phyloP scores from a whole-genome alignment of 2,329 filamentous ascomycete genomes.

The Fusarium sp. region DNA sequence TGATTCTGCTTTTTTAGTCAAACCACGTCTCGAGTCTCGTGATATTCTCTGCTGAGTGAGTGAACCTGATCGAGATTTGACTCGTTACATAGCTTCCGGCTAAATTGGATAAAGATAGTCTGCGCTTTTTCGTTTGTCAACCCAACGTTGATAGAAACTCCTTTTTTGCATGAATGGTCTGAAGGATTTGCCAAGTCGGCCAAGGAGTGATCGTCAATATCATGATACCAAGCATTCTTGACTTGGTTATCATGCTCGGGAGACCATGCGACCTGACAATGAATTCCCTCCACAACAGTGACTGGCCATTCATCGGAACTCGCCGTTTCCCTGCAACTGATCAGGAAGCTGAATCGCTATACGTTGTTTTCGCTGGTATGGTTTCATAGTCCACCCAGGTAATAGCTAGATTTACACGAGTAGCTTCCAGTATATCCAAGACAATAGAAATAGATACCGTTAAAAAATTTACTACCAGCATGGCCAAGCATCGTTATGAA shows the following conservation, averaged over 20 bases:
- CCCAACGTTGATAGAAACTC: not conserved
- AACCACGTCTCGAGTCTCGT: slow-evolving; percentile 2
- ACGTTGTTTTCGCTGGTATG: too few relatives aligned
- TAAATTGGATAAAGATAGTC: not conserved
- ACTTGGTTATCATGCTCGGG: not conserved
- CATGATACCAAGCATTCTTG: not conserved
- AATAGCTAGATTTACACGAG: too few relatives aligned
- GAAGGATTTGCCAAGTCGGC: not conserved
- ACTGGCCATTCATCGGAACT: not conserved
- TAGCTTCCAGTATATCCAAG: too few relatives aligned
- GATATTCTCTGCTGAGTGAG: not conserved
- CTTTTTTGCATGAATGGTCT: not conserved
- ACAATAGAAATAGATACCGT: too few relatives aligned
- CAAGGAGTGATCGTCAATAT: not conserved
- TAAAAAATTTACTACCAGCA: too few relatives aligned
- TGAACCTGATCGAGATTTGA: not conserved
- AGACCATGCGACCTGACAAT: not conserved
- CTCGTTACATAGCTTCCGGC: not conserved
- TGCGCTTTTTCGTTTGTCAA: not conserved
- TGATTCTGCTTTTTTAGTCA: slow-evolving; percentile 1
- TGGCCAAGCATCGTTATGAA: too few relatives aligned
- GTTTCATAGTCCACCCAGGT: too few relatives aligned
- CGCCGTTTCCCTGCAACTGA: not conserved
- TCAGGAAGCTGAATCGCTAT: too few relatives aligned
- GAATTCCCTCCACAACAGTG: not conserved